Evolutionary conservation across 2,329 filamentous ascomycete species (phyloP), one percentile per base, ranked within the genome.

Genomic region (Colletotrichum plurivorum): DNA sequence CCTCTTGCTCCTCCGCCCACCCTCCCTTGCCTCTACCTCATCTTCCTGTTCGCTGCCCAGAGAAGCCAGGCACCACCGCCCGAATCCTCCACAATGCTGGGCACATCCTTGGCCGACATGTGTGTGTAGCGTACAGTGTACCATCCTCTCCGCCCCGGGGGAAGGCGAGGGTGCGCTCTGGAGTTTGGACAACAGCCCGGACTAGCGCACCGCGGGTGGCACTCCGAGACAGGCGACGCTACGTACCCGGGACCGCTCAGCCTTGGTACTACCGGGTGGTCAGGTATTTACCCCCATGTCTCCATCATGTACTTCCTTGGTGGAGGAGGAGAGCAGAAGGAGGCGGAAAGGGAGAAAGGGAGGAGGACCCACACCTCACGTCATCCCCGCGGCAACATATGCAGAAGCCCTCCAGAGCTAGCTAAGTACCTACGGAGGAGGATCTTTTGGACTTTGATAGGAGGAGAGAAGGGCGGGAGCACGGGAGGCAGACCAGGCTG

Each of bases 371-470:
- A 57, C 67, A 52, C 36, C 63, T 65, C 62, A 67, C 67, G 63
- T 69, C 67, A 67, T 61, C 67, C 55, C 62, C 45, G 39, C 45
- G 67, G 51, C 53, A 67, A 61, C 55, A 55, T 55, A 63, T 55
- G 60, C 60, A 49, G 31, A 36, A 36, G 51, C 48, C 18, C 60
- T 56, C 15, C 36, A 43, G 57, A 51, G 58, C 36, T 25, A 15
- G 39, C 43, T n/a, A 36, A 10, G 31, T 36, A 36, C 31, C 31
- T 36, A 36, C 31, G 31, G 31, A 36, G 31, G 31, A 36, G 31
- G 25, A 22, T 41, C 27, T 51, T 60, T n/a, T 60, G 53, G 9
- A 36, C 31, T 36, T 36, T 36, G 31, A 36, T 36, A 36, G 31
- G 31, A 36, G 31, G 31, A 36, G 31, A 36, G 31, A 36, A 36